Evolutionary conservation across 805 yeast genomes (phyloP).

Genomic region (Blastobotrys chiropterorum): DNA sequence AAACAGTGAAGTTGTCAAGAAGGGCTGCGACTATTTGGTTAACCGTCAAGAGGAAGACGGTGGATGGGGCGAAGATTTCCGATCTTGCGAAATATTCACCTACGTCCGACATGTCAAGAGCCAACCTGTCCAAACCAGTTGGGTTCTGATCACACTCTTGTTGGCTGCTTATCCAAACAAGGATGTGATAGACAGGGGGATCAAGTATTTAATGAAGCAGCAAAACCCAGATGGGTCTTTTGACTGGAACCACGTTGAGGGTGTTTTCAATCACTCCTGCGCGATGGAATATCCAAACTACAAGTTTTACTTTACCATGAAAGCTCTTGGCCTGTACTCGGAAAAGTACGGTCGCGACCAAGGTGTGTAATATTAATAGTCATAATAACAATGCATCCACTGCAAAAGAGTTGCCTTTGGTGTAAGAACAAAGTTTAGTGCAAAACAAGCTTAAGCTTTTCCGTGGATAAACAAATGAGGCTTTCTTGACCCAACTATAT

Average conservation of each 20-base stretch:
- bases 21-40: constrained; percentile 82
- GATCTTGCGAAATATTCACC: constrained; percentile 73
- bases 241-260: constrained; percentile 80
- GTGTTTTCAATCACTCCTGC: constrained; percentile 91
- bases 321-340: constrained; percentile 77
- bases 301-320: constrained; percentile 81
- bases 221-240: constrained; percentile 80
- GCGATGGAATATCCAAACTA: constrained; percentile 96
- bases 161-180: constrained; percentile 75
- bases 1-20: constrained; percentile 54
- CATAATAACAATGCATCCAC: background rate
- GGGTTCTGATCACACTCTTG: constrained; percentile 82
- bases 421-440: too few species aligned
- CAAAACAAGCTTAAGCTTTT: too few species aligned
- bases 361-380: background rate
- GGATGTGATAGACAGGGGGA: constrained; percentile 55
- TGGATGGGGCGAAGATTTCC: constrained; percentile 97
- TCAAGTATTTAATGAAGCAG: constrained; percentile 52
- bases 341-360: constrained; percentile 12
- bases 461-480: too few species aligned
- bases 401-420: too few species aligned
- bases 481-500: background rate
- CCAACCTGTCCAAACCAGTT: constrained; percentile 81
- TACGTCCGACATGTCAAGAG: constrained; percentile 63
- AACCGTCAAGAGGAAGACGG: constrained; percentile 78